Evolutionary conservation across 2,329 filamentous ascomycete genomes (phyloP).

Genomic region (Tolypocladium capitatum): DNA sequence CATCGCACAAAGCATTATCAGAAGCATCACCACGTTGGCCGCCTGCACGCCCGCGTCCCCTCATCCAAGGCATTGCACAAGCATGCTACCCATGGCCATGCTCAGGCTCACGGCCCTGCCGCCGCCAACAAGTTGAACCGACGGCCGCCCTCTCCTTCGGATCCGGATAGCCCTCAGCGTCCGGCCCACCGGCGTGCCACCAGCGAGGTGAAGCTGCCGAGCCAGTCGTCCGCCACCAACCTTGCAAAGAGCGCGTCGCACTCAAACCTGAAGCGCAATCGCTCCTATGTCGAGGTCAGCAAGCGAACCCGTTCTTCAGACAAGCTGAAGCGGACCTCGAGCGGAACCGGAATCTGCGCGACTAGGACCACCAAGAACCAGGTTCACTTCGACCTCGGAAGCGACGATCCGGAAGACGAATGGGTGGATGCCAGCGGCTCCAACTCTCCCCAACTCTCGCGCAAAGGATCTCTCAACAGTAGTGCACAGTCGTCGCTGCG

Average conservation of each 20-base stretch:
- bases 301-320: slow-evolving; percentile 38
- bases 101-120: slow-evolving; percentile 4
- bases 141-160: slow-evolving; percentile 26
- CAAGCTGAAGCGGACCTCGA: slow-evolving; percentile 39
- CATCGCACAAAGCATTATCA: slow-evolving; percentile 18
- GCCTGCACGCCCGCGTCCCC: slow-evolving; percentile 37
- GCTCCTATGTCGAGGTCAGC: slow-evolving; percentile 42
- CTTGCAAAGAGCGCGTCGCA: slow-evolving; percentile 43
- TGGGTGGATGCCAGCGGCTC: slow-evolving; percentile 56
- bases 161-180: slow-evolving; percentile 12
- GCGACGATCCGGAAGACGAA: slow-evolving; percentile 37
- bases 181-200: slow-evolving; percentile 32
- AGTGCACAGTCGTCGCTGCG: slow-evolving; percentile 34
- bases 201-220: slow-evolving; percentile 37
- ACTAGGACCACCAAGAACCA: slow-evolving; percentile 30
- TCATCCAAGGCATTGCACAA: slow-evolving; percentile 37
- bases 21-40: slow-evolving; percentile 24
- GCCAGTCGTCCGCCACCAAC: slow-evolving; percentile 28
- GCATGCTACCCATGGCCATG: slow-evolving; percentile 16
- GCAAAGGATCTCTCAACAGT: slow-evolving; percentile 34
- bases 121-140: slow-evolving; percentile 29
- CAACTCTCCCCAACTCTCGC: slow-evolving; percentile 41
- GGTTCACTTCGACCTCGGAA: slow-evolving; percentile 52
- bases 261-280: slow-evolving; percentile 45
- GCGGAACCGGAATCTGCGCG: slow-evolving; percentile 32